Base-by-base conservation (phyloP, 768 basidiomycete species). In the Lentinula guzmanii region DNA sequence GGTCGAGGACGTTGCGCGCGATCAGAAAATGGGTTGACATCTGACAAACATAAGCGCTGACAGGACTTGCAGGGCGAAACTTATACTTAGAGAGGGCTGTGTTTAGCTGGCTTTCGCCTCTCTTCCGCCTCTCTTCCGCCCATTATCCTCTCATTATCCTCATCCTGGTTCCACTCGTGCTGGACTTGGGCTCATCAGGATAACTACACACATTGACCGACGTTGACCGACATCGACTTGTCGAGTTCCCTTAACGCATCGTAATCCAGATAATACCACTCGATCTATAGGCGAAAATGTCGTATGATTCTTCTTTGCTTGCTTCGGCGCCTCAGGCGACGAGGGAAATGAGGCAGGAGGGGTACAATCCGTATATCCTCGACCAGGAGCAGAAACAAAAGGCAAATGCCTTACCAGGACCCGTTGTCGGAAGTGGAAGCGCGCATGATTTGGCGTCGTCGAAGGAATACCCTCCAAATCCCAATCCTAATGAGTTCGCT, bases 281-380 rank as follows among this genome's bases (percentile, higher is more conserved):
- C 43, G 21, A 4, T 45, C 16, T 16, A 6, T 18, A 45, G 43
- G 46, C 46, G 9, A 24, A 48, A 24, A 48, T 48, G 46, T 48
- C 52, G 21, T 80, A 80, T 43, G 79, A 80, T 64, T 72, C 76
- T 24, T 71, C 62, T 34, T 62, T 81, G 18, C 73, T 79, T 13
- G 74, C 70, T 28, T 70, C 69, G 16, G 77, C 76, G 51, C 80
- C 79, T 46, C 70, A 50, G 31, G 77, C 79, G 4, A 81, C 79
- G 5, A 75, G 73, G 34, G 72, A 74, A 3, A 78, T 79, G 64
- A 35, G 42, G 5, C 50, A 82, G 81, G 74, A 78, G 69, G 80
- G 81, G 0, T 82, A 82, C 70, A 75, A 75, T 57, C 72, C 80
- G 51, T 72, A 77, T 66, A 65, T 82, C n/a, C 61, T 34, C 13